Percentiles rank a stretch among this genome's conserved stretches.
phyloP scores from a whole-genome alignment of 164 flowering plant genomes.

The Cinnamomum micranthum region DNA sequence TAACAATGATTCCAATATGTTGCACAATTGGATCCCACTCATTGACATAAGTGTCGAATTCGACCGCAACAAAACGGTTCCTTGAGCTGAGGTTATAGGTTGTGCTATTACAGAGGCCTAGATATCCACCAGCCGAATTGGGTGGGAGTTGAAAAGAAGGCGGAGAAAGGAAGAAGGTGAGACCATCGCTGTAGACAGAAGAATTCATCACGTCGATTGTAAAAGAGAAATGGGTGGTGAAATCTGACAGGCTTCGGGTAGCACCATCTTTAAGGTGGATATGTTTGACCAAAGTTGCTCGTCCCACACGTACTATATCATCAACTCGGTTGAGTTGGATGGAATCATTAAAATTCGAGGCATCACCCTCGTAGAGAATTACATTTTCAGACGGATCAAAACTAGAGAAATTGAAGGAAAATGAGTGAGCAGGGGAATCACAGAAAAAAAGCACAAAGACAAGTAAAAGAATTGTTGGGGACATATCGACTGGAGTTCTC shows the following conservation, averaged over 20 bases:
- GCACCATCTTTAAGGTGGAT: constrained; percentile 35
- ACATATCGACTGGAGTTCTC: not conserved
- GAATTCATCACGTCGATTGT: constrained; percentile 10
- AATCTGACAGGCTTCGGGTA: constrained; percentile 27
- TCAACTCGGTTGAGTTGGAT: constrained; percentile 20
- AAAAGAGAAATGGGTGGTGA: constrained; percentile 44
- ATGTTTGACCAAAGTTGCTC: constrained; percentile 22
- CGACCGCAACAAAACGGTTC: constrained; percentile 32
- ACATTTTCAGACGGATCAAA: constrained; percentile 2
- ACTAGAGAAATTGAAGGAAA: constrained; percentile 24
- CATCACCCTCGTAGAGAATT: constrained; percentile 15
- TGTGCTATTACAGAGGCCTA: constrained; percentile 33
- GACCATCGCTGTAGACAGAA: constrained; percentile 30
- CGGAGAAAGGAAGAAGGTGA: constrained; percentile 49
- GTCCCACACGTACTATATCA: constrained; percentile 21
- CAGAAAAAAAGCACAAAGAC: not conserved
- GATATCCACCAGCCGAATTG: constrained; percentile 27
- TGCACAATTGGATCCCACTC: constrained; percentile 5
- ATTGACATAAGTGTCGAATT: constrained; percentile 31
- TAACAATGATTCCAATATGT: no score
- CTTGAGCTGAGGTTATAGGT: not conserved
- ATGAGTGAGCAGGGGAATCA: not conserved
- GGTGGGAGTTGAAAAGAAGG: constrained; percentile 18
- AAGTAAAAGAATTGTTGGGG: not conserved
- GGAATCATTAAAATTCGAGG: not conserved